Percentiles rank a stretch among this genome's conserved stretches.
Evolutionary conservation across 345 rosid genomes (phyloP).

Genomic region (Streptanthus diversifolius): DNA sequence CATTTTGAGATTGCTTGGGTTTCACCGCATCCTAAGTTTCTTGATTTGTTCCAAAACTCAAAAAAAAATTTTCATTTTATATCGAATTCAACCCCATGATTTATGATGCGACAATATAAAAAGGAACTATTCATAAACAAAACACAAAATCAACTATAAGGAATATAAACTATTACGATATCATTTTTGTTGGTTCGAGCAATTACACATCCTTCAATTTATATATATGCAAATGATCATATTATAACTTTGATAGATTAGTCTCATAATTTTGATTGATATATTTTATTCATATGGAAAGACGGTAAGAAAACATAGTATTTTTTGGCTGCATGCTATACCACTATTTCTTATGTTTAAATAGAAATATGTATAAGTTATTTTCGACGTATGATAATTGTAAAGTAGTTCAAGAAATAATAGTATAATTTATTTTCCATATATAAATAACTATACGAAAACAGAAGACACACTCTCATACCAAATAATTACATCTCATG

Average conservation of each 20-base stretch:
- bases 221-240: background rate
- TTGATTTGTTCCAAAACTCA: conserved; percentile 11
- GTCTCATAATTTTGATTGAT: background rate
- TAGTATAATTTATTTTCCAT: background rate
- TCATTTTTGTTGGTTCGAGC: background rate
- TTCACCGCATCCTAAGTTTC: conserved; percentile 53
- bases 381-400: background rate
- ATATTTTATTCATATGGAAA: background rate
- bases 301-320: background rate
- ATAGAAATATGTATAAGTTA: background rate
- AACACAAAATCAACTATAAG: background rate
- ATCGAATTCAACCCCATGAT: background rate
- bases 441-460: background rate
- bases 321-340: background rate
- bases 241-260: background rate
- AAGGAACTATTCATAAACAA: background rate
- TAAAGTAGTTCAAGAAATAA: background rate
- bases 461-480: conserved; percentile 42
- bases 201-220: background rate
- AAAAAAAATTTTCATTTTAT: background rate
- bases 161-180: background rate
- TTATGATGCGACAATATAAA: background rate
- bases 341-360: background rate
- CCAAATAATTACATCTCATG: conserved; percentile 52
- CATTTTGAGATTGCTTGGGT: conserved; percentile 60